Conservation (phyloP, 2,329 filamentous ascomycete genomes). For the Bretziella fagacearum region DNA sequence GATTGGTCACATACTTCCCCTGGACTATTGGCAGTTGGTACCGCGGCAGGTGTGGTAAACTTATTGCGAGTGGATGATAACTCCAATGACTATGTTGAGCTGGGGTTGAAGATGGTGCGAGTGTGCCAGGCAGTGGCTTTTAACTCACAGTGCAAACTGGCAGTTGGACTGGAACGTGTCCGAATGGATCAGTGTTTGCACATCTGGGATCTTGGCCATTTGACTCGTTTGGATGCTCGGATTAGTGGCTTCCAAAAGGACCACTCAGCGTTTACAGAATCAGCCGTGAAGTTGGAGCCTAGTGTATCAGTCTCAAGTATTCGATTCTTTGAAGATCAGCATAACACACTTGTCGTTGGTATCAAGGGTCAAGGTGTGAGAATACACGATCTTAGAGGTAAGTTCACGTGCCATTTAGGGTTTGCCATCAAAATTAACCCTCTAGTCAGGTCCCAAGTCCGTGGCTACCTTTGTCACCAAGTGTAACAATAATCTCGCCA, state of each 20-base stretch:
- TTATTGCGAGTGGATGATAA: constrained; percentile 56
- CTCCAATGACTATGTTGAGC: constrained; percentile 45
- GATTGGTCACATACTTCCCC: constrained; percentile 48
- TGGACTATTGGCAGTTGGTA: constrained; percentile 58
- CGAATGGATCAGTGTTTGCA: constrained; percentile 69
- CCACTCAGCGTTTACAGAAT: constrained; percentile 29
- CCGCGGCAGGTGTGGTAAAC: constrained; percentile 57
- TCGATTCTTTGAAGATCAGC: constrained; percentile 63
- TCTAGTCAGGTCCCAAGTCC: constrained; percentile 29
- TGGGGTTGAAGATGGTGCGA: constrained; percentile 57
- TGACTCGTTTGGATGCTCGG: constrained; percentile 32
- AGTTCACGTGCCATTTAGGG: too few relatives aligned
- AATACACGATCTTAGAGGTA: constrained; percentile 65
- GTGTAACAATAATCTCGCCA: constrained; percentile 54
- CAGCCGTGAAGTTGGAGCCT: constrained; percentile 42
- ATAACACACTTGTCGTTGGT: constrained; percentile 57
- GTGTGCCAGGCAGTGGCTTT: constrained; percentile 72
- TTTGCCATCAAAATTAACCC: not conserved
- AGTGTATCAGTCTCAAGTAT: constrained; percentile 67
- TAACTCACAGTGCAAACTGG: constrained; percentile 52
- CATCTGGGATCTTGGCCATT: constrained; percentile 60
- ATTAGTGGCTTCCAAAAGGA: constrained; percentile 28
- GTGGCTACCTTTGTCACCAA: constrained; percentile 46
- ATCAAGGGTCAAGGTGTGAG: constrained; percentile 60
- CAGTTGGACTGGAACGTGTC: constrained; percentile 64